A percentile compares a stretch with the other conserved stretches of the same genome.
Evolutionary conservation across 83 land plant genomes (phyloP).

Genomic region (Thuja plicata): DNA sequence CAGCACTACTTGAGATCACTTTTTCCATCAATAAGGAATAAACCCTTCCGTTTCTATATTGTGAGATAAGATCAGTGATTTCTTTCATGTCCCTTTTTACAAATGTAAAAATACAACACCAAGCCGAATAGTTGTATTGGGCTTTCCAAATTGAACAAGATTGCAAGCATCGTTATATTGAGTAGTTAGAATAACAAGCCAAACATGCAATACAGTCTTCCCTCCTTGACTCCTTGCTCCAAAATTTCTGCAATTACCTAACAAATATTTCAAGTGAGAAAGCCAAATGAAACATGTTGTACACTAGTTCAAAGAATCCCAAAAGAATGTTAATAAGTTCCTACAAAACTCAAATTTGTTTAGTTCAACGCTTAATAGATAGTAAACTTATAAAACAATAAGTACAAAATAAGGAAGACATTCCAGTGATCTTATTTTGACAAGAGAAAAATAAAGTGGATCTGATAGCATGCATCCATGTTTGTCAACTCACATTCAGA

Average conservation of each 20-base stretch:
- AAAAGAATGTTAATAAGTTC: not conserved
- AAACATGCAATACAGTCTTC: conserved; percentile 84
- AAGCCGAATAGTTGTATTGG: conserved; percentile 42
- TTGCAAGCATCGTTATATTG: conserved; percentile 89
- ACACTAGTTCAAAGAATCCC: not conserved
- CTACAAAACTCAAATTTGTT: not conserved
- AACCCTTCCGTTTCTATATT: not conserved
- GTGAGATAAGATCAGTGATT: not conserved
- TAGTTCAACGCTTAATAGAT: not conserved
- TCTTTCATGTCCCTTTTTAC: not conserved
- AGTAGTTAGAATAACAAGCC: conserved; percentile 95
- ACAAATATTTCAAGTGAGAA: not conserved
- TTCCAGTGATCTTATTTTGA: not conserved
- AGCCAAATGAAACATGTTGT: not conserved
- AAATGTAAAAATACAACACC: conserved; percentile 82
- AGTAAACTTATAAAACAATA: too few species aligned
- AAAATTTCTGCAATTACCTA: conserved; percentile 91
- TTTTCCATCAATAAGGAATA: not conserved
- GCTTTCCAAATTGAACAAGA: conserved; percentile 58
- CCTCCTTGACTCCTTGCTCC: conserved; percentile 97
- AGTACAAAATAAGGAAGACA: not conserved
- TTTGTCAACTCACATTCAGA: not conserved
- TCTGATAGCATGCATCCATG: not conserved
- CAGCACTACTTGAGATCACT: not conserved
- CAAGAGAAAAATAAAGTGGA: not conserved